Evolutionary conservation across 2,329 filamentous ascomycete genomes (phyloP), one percentile per base, ranked within the genome.

Genomic region (Colletotrichum cuscutae): DNA sequence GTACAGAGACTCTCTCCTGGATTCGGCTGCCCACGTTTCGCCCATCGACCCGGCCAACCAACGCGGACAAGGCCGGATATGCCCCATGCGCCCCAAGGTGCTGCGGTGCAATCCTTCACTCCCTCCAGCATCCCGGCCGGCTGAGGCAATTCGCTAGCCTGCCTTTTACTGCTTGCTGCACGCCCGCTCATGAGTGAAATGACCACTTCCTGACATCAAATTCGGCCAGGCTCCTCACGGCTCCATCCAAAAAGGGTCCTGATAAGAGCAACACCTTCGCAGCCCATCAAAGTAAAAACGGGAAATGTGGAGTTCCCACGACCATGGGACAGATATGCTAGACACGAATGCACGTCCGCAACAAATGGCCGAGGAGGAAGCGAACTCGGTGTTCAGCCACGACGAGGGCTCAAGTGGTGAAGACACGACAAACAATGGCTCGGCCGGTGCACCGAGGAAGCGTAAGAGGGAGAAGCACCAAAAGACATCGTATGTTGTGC

Each of bases 401-500:
- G 81, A 82, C 61, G 81, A 82, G n/a, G 80, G 76, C 72, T 83
- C 82, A 52, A 83, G 82, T 72, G 80, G 74, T 70, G 82, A 83
- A 35, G 83, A 84, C 30, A 79, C 78, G 4, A 71, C 75, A 62
- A 76, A 77, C 68, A 77, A 80, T 49, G 59, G 76, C 52, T 79
- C 78, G 65, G 75, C 73, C 15, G 76, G 77, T 12, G 67, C 73
- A 28, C 72, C 74, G 70, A 82, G 80, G 76, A 85, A 84, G 75
- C 79, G 83, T 57, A 84, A 83, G 77, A 81, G 81, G 74, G 77
- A 81, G 75, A 82, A 81, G 72, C 80, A 84, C 72, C 81, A 83
- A 68, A 85, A 84, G 80, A 84, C 83, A 68, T 85, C 83, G 83
- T 85, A 79, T 75, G 83, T 76, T 60, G 52, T 61, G 63, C 46